A percentile compares a stretch with the other conserved stretches of the same genome.
phyloP scores from a whole-genome alignment of 129 eudicot species.

The Mikania micrantha region DNA sequence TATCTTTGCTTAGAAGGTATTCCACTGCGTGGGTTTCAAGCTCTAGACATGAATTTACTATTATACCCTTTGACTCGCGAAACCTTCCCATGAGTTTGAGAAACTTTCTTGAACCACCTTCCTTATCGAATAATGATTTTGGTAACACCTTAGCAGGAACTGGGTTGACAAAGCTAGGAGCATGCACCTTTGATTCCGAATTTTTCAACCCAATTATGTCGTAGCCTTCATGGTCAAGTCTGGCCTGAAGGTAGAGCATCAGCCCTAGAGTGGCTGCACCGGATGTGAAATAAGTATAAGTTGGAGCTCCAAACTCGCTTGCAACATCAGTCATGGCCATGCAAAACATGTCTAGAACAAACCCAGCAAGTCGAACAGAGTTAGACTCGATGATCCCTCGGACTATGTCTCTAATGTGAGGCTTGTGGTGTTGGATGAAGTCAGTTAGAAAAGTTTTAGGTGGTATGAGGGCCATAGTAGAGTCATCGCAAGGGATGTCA shows the following conservation, averaged over 20 bases:
- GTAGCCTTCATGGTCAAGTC: neutral
- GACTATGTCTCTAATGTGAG: neutral
- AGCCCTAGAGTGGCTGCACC: neutral
- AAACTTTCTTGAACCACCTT: neutral
- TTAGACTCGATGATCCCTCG: neutral
- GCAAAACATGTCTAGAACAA: slow-evolving; percentile 1
- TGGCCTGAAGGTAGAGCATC: neutral
- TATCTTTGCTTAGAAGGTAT: neutral
- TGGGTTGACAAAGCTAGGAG: neutral
- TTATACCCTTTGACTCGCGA: neutral
- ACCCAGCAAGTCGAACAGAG: neutral
- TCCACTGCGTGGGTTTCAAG: neutral
- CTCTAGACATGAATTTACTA: neutral
- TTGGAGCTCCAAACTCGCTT: neutral
- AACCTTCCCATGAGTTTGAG: neutral
- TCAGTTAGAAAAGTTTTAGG: neutral
- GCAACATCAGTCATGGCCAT: neutral
- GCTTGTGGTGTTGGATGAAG: neutral
- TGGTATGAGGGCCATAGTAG: neutral
- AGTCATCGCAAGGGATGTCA: neutral
- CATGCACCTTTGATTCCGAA: neutral
- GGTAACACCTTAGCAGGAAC: neutral
- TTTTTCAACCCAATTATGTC: neutral
- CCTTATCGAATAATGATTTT: neutral
- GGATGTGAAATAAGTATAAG: neutral